Evolutionary conservation across 306 rosid species (phyloP).

Genomic region (Cucurbita ficifolia): DNA sequence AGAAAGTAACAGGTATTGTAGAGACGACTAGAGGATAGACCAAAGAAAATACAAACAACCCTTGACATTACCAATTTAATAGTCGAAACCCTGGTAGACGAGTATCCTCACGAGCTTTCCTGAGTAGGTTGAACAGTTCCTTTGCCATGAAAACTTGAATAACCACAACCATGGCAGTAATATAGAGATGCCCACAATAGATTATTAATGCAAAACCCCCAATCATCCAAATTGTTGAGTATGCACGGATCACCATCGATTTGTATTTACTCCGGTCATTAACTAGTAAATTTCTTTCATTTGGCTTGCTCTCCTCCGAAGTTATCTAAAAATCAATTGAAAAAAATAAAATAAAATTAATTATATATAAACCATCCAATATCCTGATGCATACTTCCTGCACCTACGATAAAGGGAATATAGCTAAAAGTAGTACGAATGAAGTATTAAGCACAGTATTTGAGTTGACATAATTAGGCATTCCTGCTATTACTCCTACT

Average conservation of each 20-base stretch:
- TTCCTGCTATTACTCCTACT: neutral
- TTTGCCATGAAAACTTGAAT: constrained; percentile 94
- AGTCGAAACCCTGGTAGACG: constrained; percentile 94
- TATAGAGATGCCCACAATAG: constrained; percentile 85
- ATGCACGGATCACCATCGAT: constrained; percentile 72
- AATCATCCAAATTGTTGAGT: constrained; percentile 96
- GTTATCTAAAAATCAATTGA: constrained; percentile 22
- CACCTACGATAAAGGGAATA: too few species aligned
- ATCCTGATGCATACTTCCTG: neutral
- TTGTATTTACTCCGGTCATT: constrained; percentile 72
- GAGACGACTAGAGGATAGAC: constrained; percentile 5
- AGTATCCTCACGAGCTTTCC: constrained; percentile 72
- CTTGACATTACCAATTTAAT: constrained; percentile 55
- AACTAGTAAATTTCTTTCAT: constrained; percentile 59
- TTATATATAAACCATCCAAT: neutral
- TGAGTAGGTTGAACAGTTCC: constrained; percentile 81
- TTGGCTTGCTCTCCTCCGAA: constrained; percentile 46
- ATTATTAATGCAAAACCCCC: constrained; percentile 74
- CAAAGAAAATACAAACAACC: neutral
- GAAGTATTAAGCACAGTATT: neutral
- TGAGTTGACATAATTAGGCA: neutral
- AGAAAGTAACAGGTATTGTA: neutral
- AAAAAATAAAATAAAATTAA: neutral
- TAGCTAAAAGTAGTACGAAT: too few species aligned
- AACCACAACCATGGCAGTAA: constrained; percentile 89